phyloP scores from a whole-genome alignment of 768 basidiomycete genomes.

The Leucosporidium scottii region DNA sequence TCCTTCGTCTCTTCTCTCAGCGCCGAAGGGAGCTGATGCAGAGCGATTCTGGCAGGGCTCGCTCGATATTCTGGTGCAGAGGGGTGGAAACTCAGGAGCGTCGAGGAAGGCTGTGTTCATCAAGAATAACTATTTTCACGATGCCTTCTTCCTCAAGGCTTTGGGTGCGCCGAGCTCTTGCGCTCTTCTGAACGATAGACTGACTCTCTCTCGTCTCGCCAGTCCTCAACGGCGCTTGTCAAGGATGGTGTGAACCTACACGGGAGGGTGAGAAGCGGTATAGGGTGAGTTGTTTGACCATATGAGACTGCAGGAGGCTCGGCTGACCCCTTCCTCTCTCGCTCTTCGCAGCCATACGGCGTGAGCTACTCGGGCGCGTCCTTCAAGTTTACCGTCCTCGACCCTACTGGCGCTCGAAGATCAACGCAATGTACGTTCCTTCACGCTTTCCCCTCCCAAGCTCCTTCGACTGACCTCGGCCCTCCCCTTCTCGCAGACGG shows the following conservation, averaged over 20 bases:
- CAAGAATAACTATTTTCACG: constrained; percentile 96
- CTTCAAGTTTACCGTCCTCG: constrained; percentile 93
- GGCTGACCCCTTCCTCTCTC: constrained; percentile 2
- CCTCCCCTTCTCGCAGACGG: constrained; percentile 54
- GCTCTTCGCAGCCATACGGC: constrained; percentile 65
- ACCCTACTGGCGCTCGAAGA: constrained; percentile 76
- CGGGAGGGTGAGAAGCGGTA: constrained; percentile 58
- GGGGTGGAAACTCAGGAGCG: constrained; percentile 57
- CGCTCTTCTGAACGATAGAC: not conserved
- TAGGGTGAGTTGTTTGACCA: constrained; percentile 52
- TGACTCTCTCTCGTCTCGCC: constrained; percentile 3
- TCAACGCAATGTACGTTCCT: constrained; percentile 69
- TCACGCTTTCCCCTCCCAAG: not conserved
- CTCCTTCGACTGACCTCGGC: constrained; percentile 2
- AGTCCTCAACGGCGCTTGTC: constrained; percentile 92
- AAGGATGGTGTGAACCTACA: constrained; percentile 61
- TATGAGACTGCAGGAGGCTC: not conserved
- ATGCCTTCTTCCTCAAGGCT: constrained; percentile 97
- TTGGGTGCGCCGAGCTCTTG: constrained; percentile 55
- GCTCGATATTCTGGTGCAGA: constrained; percentile 83
- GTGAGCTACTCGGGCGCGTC: constrained; percentile 90
- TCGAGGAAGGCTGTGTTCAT: constrained; percentile 57
- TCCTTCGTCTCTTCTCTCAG: constrained; percentile 19
- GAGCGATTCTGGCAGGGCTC: constrained; percentile 55
- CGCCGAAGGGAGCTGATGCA: not conserved